Base-by-base conservation (phyloP, 202 grass and related monocot species). In the Carex arenaria region DNA sequence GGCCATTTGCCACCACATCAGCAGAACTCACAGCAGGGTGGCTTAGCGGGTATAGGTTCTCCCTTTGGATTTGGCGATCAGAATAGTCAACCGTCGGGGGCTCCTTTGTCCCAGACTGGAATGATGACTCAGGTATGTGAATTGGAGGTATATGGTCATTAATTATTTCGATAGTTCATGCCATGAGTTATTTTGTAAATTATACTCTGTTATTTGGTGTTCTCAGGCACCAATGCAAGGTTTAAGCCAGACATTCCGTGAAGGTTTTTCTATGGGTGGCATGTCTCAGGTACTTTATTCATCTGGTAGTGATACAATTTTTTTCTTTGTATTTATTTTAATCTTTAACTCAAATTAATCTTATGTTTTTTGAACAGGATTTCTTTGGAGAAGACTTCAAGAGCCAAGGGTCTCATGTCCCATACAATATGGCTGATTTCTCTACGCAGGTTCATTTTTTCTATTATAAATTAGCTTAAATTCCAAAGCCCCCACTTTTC, bases 361-460 rank as follows among this genome's bases (percentile, higher is more conserved):
- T 34, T 22, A 57, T 88, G 76, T 86, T 47, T 78, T 86, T 30
- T 52, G 81, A 70, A 18, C 85, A 99, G 97, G 97, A 99, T 67
- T 99, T 96, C 79, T 93, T 94, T 56, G 93, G 88, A 84, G 97
- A 99, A 59, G 97, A 99, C 80, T 99, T 99, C 80, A 99, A 99
- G 81, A 96, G 93, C 71, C 97, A 99, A 89, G 93, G 97, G 80
- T 96, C 97, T 72, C 97, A 99, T 80, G 87, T 96, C 69, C 91
- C 88, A 61, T 99, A 99, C 83, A 99, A 99, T 79, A 90, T 99
- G 84, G 89, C 88, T 54, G 97, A 99, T 87, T 99, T 99, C 70
- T 99, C 93, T 64, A 90, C 93, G 23, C 97, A 99, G 91, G 97
- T 99, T 67, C 38, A 32, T 8, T 62, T 72, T 10, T 83, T 60